A percentile compares a stretch with the other conserved stretches of the same genome.
Conservation (phyloP, 176 grass and related monocot genomes). For the Lolium rigidum region DNA sequence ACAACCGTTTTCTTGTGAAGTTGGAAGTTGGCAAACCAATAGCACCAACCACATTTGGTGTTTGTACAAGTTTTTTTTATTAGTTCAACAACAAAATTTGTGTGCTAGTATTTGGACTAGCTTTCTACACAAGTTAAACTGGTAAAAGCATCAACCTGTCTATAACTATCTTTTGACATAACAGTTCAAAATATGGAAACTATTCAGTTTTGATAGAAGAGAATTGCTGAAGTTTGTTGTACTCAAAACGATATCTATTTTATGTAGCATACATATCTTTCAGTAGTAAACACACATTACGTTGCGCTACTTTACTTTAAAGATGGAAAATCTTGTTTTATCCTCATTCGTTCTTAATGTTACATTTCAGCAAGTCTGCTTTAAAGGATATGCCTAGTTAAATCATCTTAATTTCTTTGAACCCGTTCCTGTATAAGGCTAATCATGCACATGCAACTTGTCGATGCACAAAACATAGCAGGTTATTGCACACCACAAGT, state of each 20-base stretch:
- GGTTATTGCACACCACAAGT: neutral
- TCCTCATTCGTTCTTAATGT: neutral
- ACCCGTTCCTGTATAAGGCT: neutral
- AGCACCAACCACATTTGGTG: neutral
- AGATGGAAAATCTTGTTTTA: neutral
- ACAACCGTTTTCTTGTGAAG: neutral
- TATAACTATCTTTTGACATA: neutral
- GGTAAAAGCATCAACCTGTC: neutral
- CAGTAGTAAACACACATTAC: neutral
- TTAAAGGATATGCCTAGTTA: neutral
- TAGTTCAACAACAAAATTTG: constrained; percentile 1
- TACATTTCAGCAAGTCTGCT: neutral
- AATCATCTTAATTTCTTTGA: neutral
- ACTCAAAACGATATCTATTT: neutral
- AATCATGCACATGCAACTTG: constrained; percentile 10
- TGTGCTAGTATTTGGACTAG: neutral
- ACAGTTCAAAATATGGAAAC: neutral
- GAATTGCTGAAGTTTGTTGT: neutral
- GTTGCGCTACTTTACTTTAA: neutral
- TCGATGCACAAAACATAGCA: neutral
- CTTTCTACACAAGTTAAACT: neutral
- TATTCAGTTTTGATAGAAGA: neutral
- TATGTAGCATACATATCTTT: neutral
- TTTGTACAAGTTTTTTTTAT: neutral
- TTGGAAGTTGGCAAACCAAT: neutral